Evolutionary conservation across 1,284 basidiomycete genomes (phyloP).

Genomic region (Filobasidium uniguttulatum): DNA sequence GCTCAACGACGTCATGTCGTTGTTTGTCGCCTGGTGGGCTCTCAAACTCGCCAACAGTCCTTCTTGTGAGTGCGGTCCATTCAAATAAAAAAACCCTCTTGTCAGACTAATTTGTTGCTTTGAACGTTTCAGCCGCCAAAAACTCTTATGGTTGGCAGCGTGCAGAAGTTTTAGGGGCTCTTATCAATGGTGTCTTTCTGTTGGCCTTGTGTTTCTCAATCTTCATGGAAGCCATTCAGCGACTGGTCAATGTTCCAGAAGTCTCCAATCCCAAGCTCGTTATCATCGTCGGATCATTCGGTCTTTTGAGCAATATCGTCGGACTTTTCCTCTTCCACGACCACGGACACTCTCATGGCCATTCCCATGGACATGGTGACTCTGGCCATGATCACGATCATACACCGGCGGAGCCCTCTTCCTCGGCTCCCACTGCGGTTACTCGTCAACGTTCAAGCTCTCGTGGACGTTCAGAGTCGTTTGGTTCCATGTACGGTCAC

Average conservation of each 20-base stretch:
- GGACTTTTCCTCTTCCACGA: conserved; percentile 94
- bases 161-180: conserved; percentile 91
- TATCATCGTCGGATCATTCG: conserved; percentile 78
- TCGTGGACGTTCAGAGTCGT: conserved; percentile 28
- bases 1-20: conserved; percentile 91
- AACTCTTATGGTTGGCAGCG: conserved; percentile 65
- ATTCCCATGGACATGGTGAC: conserved; percentile 14
- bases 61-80: background rate
- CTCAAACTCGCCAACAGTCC: conserved; percentile 56
- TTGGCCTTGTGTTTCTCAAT: conserved; percentile 93
- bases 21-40: conserved; percentile 88
- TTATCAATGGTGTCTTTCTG: conserved; percentile 93
- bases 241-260: conserved; percentile 77
- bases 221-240: conserved; percentile 77
- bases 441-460: background rate
- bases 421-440: conserved; percentile 4
- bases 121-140: conserved; percentile 19
- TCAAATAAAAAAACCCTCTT: background rate
- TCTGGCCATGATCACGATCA: conserved; percentile 18
- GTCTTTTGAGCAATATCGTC: conserved; percentile 80
- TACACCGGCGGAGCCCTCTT: conserved; percentile 18
- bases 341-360: conserved; percentile 12
- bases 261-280: conserved; percentile 77
- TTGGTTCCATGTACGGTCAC: conserved; percentile 43
- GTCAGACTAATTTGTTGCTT: background rate